Conservation (phyloP, 2,329 filamentous ascomycete species). For the Colletotrichum sp. region DNA sequence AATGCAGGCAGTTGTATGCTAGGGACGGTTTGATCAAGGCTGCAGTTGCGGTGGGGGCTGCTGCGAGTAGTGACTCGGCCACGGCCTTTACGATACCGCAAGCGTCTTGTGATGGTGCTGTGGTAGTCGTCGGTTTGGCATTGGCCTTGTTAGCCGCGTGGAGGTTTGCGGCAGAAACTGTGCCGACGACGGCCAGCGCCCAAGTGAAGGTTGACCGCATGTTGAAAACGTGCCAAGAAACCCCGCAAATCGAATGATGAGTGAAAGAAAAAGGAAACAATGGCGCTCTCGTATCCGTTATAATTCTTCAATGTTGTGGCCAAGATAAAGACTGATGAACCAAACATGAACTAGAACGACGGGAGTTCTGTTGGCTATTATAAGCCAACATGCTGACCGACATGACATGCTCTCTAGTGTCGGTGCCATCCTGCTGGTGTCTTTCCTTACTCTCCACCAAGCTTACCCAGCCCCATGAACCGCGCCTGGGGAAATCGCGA, state of each 20-base stretch:
- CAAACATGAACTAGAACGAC: neutral
- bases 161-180: neutral
- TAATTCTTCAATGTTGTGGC: neutral
- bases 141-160: neutral
- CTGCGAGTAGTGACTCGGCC: neutral
- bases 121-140: neutral
- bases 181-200: neutral
- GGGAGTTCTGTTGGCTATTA: neutral
- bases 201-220: neutral
- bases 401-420: neutral
- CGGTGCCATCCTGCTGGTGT: neutral
- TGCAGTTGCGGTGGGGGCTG: neutral
- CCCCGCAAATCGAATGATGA: neutral
- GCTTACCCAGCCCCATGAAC: neutral
- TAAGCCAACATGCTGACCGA: neutral
- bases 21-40: neutral
- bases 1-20: conserved; percentile 15
- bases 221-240: neutral
- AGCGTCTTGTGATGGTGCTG: neutral
- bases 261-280: neutral
- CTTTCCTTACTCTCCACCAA: neutral
- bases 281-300: neutral
- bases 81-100: neutral
- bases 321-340: neutral
- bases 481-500: neutral